phyloP scores from a whole-genome alignment of 352 stramenopile species.

The Poterioochromonas sp. region DNA sequence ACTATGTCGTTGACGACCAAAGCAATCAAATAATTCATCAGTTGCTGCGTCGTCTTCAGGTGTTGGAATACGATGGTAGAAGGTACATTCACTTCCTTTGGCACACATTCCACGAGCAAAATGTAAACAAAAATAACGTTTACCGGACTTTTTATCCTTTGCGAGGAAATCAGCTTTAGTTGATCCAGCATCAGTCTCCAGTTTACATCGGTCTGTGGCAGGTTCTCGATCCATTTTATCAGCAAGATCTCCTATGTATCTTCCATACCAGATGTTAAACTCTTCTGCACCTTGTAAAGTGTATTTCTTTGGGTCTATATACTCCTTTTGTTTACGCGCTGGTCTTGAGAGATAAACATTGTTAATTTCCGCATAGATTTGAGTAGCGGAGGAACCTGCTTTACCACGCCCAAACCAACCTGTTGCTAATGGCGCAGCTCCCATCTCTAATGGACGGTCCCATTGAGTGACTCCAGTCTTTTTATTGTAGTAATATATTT shows the following conservation, averaged over 20 bases:
- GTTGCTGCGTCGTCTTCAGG: conserved; percentile 35
- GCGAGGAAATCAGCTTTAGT: conserved; percentile 76
- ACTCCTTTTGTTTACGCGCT: conserved; percentile 76
- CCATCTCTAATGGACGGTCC: conserved; percentile 76
- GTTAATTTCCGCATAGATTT: conserved; percentile 71
- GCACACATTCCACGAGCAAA: conserved; percentile 80
- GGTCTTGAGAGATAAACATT: conserved; percentile 64
- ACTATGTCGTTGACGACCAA: conserved; percentile 74
- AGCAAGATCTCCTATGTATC: conserved; percentile 80
- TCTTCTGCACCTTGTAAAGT: conserved; percentile 73
- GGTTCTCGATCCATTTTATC: conserved; percentile 63
- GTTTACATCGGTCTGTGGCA: conserved; percentile 66
- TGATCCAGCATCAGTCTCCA: conserved; percentile 69
- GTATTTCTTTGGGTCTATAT: conserved; percentile 64
- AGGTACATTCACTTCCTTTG: conserved; percentile 71
- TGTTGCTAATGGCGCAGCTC: conserved; percentile 69
- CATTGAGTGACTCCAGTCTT: conserved; percentile 71
- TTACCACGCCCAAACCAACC: conserved; percentile 83
- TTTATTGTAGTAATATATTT: conserved; percentile 87
- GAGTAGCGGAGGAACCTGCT: conserved; percentile 56
- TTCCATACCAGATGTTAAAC: conserved; percentile 92
- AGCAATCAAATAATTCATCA: conserved; percentile 69
- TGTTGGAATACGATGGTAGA: conserved; percentile 70
- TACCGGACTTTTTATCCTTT: conserved; percentile 52
- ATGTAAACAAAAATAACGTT: conserved; percentile 78